phyloP scores from a whole-genome alignment of 306 rosid genomes.

The Hylodesmum podocarpum region DNA sequence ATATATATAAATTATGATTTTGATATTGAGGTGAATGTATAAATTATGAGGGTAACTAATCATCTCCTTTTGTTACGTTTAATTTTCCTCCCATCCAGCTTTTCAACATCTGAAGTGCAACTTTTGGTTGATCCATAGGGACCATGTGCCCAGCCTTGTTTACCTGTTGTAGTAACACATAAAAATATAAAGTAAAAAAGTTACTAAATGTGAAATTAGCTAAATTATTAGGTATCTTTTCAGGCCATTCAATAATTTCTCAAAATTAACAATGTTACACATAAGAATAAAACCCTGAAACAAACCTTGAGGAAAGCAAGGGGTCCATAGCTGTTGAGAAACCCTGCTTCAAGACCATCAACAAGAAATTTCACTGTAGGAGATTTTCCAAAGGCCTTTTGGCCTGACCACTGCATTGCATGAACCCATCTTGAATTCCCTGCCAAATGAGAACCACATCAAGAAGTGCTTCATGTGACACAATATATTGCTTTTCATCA shows the following conservation, averaged over 20 bases:
- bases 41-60: conserved; percentile 31
- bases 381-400: conserved; percentile 53
- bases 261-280: neutral
- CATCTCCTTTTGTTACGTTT: neutral
- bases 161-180: conserved; percentile 39
- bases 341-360: conserved; percentile 67
- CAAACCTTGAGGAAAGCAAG: conserved; percentile 78
- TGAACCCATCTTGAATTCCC: conserved; percentile 88
- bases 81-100: conserved; percentile 69
- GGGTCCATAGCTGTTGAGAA: conserved; percentile 63
- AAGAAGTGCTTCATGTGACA: neutral
- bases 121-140: conserved; percentile 96
- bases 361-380: conserved; percentile 46
- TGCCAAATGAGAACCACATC: conserved; percentile 29
- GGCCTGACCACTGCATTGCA: conserved; percentile 86
- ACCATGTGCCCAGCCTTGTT: conserved; percentile 87
- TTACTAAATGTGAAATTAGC: neutral
- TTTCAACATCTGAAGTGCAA: conserved; percentile 69
- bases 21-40: neutral
- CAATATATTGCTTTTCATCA: neutral
- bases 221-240: too few relatives aligned
- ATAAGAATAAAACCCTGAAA: neutral
- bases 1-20: too few relatives aligned
- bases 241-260: too few relatives aligned
- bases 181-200: too few relatives aligned